Evolutionary conservation across 169 alveolate genomes (phyloP).

Genomic region (Eimeria praecox): DNA sequence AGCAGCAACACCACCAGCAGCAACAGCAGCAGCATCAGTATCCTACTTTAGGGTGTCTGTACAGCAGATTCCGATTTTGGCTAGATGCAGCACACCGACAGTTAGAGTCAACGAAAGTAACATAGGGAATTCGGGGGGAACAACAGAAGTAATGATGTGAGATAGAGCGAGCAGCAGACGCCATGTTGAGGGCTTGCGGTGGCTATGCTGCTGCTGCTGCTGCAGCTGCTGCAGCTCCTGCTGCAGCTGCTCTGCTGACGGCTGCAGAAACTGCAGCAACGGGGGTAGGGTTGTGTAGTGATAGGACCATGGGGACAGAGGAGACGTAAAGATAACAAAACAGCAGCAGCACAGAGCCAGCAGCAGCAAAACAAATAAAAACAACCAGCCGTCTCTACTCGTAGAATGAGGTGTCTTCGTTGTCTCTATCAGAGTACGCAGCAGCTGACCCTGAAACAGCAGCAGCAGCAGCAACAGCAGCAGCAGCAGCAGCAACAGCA

Average conservation of each 20-base stretch:
- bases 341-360: constrained; percentile 96
- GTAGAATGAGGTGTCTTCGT: constrained; percentile 81
- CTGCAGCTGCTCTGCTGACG: constrained; percentile 29
- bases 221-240: constrained; percentile 54
- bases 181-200: constrained; percentile 79
- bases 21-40: constrained; percentile 84
- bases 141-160: constrained; percentile 98
- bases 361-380: constrained; percentile 94
- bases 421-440: constrained; percentile 97
- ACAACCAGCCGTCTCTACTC: constrained; percentile 96
- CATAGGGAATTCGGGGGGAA: constrained; percentile 99
- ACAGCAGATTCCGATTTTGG: constrained; percentile 96
- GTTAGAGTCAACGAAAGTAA: constrained; percentile 98
- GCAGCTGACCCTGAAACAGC: constrained; percentile 94
- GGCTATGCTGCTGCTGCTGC: neutral
- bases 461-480: neutral
- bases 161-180: constrained; percentile 96
- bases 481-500: neutral
- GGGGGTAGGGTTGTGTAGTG: neutral
- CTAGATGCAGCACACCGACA: constrained; percentile 94
- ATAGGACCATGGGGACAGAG: constrained; percentile 9
- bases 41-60: constrained; percentile 96
- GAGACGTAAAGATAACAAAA: constrained; percentile 90
- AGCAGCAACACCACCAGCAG: constrained; percentile 93
- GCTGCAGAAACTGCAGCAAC: constrained; percentile 85